These are phyloP conservation scores for Mangifera indica DNA, from an alignment of 345 rosid species.

Conservation along the genomic window DNA sequence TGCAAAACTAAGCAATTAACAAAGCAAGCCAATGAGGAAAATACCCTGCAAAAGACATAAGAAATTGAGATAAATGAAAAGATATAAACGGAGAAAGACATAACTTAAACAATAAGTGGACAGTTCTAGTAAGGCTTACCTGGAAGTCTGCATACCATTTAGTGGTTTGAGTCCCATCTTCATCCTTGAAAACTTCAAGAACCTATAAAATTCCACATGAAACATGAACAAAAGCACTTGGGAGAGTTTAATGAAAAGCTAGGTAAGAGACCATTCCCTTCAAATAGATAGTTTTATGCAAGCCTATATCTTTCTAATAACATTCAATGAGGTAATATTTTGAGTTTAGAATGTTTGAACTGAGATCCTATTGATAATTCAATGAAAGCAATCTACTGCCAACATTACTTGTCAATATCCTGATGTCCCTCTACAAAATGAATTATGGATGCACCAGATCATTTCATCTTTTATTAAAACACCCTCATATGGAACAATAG, in stretches of 20 bases:
- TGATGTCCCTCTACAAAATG: conserved; percentile 1
- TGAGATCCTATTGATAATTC: background rate
- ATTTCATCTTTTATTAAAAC: background rate
- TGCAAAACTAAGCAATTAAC: conserved; percentile 33
- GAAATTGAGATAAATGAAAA: conserved; percentile 4
- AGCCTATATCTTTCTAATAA: background rate
- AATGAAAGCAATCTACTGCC: too few relatives aligned
- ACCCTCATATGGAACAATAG: background rate
- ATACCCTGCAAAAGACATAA: conserved; percentile 35
- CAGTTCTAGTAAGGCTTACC: conserved; percentile 25
- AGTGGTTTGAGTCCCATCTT: conserved; percentile 19
- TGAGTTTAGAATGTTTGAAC: background rate
- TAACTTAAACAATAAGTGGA: conserved; percentile 7
- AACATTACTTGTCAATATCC: background rate
- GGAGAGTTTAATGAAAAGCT: background rate
- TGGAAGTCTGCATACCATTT: conserved; percentile 24
- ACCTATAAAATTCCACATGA: conserved; percentile 25
- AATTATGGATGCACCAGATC: background rate
- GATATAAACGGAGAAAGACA: background rate
- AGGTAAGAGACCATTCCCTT: background rate
- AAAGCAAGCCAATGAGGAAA: conserved; percentile 38
- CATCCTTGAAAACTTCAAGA: conserved; percentile 37
- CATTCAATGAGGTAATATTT: background rate
- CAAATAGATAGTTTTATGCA: background rate
- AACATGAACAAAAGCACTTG: conserved; percentile 13